Evolutionary conservation across 2,329 filamentous ascomycete genomes (phyloP), one percentile per base, ranked within the genome.

Genomic region (Colletotrichum simmondsii): DNA sequence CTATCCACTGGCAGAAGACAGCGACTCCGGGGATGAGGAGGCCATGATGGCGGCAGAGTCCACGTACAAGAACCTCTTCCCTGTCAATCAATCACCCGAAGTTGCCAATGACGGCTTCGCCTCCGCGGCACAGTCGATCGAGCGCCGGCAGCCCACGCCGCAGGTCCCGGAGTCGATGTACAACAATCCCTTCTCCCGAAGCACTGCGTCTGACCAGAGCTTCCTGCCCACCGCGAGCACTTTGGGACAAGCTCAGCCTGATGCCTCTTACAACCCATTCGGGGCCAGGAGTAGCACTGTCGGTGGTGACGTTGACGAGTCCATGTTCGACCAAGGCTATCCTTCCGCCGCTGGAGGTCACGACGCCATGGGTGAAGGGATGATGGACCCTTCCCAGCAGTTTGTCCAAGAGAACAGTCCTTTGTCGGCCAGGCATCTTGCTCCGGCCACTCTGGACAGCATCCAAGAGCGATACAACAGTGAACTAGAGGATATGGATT

Each of bases 401-500:
- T 54, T 72, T 14, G 16, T 8, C 5, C 65, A 53, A 8, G 65
- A 52, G 10, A 72, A 52, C 69, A 68, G 69, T 24, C 61, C 69
- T 14, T 3, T 72, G 5, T 30, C 60, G 1, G 5, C 60, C 1
- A 60, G 66, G 12, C 37, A 62, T 30, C 49, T 57, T 12, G 70
- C 54, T 10, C 35, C 67, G 11, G 32, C 14, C 12, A 49, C 66
- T 6, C 14, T 72, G 54, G 70, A 72, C 5, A 53, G 66, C 14
- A 72, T 72, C 5, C 70, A 72, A 35, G 70, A 72, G 30, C 70
- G 70, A n/a, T 72, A 72, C 56, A 72, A 72, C 46, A 72, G 70
- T 66, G 70, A 72, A 49, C 26, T 72, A 49, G 70, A 72, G 28
- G 70, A 72, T 12, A 70, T 70, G 66, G 70, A 72, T 8, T 72